Percentiles rank a stretch among this genome's conserved stretches.
phyloP scores from a whole-genome alignment of 192 early-diverging fungal genomes.

The Coemansia sp. region DNA sequence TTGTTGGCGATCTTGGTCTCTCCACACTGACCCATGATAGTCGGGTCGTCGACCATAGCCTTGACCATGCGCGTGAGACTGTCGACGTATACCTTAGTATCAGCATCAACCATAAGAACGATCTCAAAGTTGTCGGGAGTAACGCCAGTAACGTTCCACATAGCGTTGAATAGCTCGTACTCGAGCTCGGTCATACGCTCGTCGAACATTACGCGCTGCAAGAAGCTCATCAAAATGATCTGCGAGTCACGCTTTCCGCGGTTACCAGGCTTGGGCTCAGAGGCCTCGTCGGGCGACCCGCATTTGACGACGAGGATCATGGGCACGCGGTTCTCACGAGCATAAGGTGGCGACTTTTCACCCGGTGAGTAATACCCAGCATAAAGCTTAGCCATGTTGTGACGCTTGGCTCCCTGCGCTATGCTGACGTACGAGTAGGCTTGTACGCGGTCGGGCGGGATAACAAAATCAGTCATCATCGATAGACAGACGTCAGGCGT shows the following conservation, averaged over 20 bases:
- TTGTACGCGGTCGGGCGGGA: constrained; percentile 94
- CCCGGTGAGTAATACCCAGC: constrained; percentile 90
- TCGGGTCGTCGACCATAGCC: constrained; percentile 88
- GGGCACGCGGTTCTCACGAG: constrained; percentile 87
- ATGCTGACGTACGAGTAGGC: constrained; percentile 82
- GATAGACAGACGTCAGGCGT: constrained; percentile 84
- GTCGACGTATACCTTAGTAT: constrained; percentile 91
- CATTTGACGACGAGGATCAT: constrained; percentile 95
- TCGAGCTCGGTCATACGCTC: constrained; percentile 92
- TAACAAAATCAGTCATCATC: constrained; percentile 79
- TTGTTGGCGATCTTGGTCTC: constrained; percentile 96
- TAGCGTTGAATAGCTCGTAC: constrained; percentile 97
- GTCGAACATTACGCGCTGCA: constrained; percentile 96
- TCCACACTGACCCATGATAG: constrained; percentile 95
- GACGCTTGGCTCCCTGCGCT: constrained; percentile 85
- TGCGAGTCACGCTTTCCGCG: constrained; percentile 99
- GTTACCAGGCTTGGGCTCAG: constrained; percentile 82
- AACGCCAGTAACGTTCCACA: constrained; percentile 99
- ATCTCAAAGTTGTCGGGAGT: constrained; percentile 98
- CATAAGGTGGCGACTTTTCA: constrained; percentile 64
- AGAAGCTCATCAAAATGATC: constrained; percentile 96
- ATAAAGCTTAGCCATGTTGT: constrained; percentile 98
- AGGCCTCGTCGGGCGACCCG: constrained; percentile 81
- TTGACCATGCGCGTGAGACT: constrained; percentile 96
- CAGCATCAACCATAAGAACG: constrained; percentile 97